Evolutionary conservation across 2,329 filamentous ascomycete species (phyloP).

Genomic region (Alternaria brassicae): DNA sequence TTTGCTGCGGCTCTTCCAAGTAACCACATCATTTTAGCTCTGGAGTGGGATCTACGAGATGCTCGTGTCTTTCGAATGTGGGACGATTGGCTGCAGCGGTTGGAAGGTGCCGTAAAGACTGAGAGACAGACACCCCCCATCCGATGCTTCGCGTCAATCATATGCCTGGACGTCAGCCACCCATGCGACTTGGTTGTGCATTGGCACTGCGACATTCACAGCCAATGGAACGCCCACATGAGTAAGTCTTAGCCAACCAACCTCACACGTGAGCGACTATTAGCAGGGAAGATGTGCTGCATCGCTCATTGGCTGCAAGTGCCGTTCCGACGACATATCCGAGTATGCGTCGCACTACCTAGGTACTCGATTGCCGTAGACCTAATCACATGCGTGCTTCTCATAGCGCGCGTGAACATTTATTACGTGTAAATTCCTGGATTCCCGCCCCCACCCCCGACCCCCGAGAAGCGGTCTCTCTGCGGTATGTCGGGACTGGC

Average conservation of each 20-base stretch:
- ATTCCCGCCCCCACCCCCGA: conserved; percentile 6
- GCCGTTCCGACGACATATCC: neutral
- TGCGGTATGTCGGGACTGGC: conserved; percentile 20
- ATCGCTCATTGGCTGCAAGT: neutral
- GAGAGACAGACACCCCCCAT: conserved; percentile 2
- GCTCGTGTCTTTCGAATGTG: conserved; percentile 11
- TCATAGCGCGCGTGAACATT: neutral
- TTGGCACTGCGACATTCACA: conserved; percentile 1
- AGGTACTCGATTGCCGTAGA: neutral
- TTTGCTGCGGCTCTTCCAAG: neutral
- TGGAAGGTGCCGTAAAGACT: neutral
- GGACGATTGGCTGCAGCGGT: conserved; percentile 18
- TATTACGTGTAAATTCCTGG: neutral
- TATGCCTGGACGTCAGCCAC: conserved; percentile 11
- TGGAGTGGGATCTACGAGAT: neutral
- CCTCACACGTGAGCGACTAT: conserved; percentile 25
- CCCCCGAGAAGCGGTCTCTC: conserved; percentile 22
- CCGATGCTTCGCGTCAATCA: conserved; percentile 15
- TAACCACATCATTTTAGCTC: neutral
- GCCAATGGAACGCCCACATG: conserved; percentile 25
- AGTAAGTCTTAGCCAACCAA: conserved; percentile 20
- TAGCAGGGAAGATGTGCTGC: neutral
- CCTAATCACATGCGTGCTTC: neutral
- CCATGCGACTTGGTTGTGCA: conserved; percentile 5
- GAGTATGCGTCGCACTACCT: neutral